Percentiles rank a stretch among this genome's conserved stretches.
Evolutionary conservation across 2,329 filamentous ascomycete species (phyloP).

Genomic region (Neonectria hederae): DNA sequence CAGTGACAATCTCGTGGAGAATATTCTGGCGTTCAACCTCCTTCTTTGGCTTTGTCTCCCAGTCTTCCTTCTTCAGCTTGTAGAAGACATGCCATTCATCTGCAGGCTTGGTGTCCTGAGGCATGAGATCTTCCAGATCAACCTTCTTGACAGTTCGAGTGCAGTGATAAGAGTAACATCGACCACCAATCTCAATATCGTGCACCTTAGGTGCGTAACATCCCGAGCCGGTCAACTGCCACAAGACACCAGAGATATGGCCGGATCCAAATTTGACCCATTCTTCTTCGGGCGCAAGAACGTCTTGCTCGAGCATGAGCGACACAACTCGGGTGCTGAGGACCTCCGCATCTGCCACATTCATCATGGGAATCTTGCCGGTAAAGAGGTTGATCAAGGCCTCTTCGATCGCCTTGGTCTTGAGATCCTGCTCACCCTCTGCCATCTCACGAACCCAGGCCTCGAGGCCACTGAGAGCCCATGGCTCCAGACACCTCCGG

Average conservation of each 20-base stretch:
- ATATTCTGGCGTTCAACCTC: conserved; percentile 94
- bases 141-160: conserved; percentile 95
- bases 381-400: conserved; percentile 90
- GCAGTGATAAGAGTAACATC: conserved; percentile 95
- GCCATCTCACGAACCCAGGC: conserved; percentile 89
- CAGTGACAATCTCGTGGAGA: conserved; percentile 92
- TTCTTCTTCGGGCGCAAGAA: conserved; percentile 89
- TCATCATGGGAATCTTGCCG: conserved; percentile 97
- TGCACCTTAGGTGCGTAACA: conserved; percentile 92
- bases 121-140: conserved; percentile 78
- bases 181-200: conserved; percentile 71
- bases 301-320: conserved; percentile 81
- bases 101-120: conserved; percentile 71
- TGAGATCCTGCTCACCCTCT: conserved; percentile 89
- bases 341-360: conserved; percentile 93
- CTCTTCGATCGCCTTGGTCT: conserved; percentile 84
- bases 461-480: conserved; percentile 90
- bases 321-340: conserved; percentile 80
- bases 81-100: conserved; percentile 94
- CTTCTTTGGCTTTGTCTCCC: conserved; percentile 79
- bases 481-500: conserved; percentile 85
- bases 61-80: conserved; percentile 79
- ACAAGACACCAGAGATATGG: conserved; percentile 87
- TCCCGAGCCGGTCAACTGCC: conserved; percentile 89
- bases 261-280: conserved; percentile 94